Conservation (phyloP, 768 basidiomycete species). For the Lepiota brunneoincarnata region DNA sequence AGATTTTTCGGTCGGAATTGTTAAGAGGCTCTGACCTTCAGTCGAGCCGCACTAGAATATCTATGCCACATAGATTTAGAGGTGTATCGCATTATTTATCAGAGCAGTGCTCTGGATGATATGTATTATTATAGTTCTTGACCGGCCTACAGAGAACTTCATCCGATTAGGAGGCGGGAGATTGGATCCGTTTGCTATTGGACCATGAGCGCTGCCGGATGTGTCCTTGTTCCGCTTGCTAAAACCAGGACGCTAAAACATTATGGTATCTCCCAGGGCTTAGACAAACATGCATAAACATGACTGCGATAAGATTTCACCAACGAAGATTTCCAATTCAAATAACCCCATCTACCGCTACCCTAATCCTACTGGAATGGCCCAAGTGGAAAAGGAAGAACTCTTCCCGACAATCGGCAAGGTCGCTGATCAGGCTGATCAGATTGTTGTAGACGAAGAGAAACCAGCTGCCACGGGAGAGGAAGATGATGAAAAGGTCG, state of each 20-base stretch:
- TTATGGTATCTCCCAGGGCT: too few species aligned
- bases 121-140: too few species aligned
- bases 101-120: too few species aligned
- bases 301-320: not conserved
- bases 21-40: not conserved
- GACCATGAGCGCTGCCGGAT: too few species aligned
- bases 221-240: too few species aligned
- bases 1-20: not conserved
- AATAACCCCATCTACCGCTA: not conserved
- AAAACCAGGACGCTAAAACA: too few species aligned
- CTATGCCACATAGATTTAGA: too few species aligned
- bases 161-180: too few species aligned
- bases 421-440: constrained; percentile 49
- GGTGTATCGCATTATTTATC: too few species aligned
- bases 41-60: too few species aligned
- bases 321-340: not conserved
- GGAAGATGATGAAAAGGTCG: constrained; percentile 58
- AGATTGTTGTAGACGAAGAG: constrained; percentile 11
- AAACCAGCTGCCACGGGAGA: constrained; percentile 16
- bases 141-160: too few species aligned
- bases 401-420: constrained; percentile 62
- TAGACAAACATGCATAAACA: constrained; percentile 4
- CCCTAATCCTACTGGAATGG: not conserved
- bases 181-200: too few species aligned
- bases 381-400: constrained; percentile 13